Conservation (phyloP, 257 asterid genomes). For the Solanum acaule region DNA sequence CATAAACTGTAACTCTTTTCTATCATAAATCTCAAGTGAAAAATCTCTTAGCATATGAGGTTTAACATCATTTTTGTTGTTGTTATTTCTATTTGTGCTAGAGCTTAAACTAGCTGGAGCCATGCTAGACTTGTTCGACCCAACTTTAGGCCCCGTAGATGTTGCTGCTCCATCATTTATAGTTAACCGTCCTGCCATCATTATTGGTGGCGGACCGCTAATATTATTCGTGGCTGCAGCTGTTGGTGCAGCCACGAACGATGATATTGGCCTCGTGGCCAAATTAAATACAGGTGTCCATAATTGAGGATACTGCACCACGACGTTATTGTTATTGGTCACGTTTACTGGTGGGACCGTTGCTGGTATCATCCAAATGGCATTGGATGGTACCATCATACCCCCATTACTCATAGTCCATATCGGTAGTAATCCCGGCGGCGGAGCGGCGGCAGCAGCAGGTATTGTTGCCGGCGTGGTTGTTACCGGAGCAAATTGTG, state of each 20-base stretch:
- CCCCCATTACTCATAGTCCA: not conserved
- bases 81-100: not conserved
- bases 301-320: not conserved
- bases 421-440: not conserved
- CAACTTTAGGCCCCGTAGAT: not conserved
- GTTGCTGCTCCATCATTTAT: not conserved
- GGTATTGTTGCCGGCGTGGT: not conserved
- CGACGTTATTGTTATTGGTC: not conserved
- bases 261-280: not conserved
- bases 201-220: not conserved
- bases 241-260: not conserved
- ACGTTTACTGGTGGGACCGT: not conserved
- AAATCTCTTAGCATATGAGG: conserved; percentile 1
- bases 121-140: not conserved
- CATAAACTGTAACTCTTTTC: not conserved
- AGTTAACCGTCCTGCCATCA: not conserved
- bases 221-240: not conserved
- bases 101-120: not conserved
- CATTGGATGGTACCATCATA: not conserved
- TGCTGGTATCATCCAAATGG: not conserved
- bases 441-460: not conserved
- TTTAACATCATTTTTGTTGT: not conserved
- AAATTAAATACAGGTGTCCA: not conserved
- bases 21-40: conserved; percentile 1
- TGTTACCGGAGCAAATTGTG: not conserved